These are phyloP conservation scores for Inosperma sp. DNA, from an alignment of 768 basidiomycete genomes.

Conservation along the genomic window DNA sequence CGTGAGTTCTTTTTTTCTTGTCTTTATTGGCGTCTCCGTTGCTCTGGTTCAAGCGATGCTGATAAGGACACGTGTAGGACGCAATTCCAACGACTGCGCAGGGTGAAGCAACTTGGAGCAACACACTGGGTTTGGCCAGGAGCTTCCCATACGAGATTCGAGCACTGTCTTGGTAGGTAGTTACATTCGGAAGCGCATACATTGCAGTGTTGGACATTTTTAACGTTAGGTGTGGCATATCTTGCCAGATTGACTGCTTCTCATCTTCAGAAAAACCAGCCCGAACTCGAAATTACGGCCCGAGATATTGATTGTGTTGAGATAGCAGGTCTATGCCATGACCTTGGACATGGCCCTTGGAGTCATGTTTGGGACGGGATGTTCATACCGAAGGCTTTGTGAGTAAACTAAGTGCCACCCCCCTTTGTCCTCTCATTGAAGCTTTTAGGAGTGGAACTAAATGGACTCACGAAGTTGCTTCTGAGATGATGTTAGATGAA, in stretches of 20 bases:
- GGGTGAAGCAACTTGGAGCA: conserved; percentile 78
- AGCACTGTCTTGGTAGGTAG: conserved; percentile 70
- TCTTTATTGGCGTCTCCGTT: no score
- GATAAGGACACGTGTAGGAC: conserved; percentile 35
- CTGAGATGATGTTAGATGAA: conserved; percentile 77
- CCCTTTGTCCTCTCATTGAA: neutral
- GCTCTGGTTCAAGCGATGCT: conserved; percentile 4
- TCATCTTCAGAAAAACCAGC: conserved; percentile 54
- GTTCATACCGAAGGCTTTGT: conserved; percentile 70
- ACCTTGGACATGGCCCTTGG: conserved; percentile 84
- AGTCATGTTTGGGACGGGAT: conserved; percentile 76
- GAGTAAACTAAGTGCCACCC: conserved; percentile 22
- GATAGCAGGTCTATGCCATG: conserved; percentile 78
- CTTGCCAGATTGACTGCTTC: conserved; percentile 62
- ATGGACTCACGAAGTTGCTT: conserved; percentile 79
- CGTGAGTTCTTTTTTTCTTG: conserved; percentile 39
- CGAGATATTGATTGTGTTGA: conserved; percentile 75
- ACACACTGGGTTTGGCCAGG: conserved; percentile 73
- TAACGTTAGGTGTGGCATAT: conserved; percentile 60
- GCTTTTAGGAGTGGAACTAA: conserved; percentile 11
- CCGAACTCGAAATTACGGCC: conserved; percentile 58
- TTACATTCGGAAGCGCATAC: neutral
- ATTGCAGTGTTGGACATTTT: conserved; percentile 1
- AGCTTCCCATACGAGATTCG: conserved; percentile 78
- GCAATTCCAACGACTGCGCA: conserved; percentile 73